Percentiles rank a stretch among this genome's conserved stretches.
Conservation (phyloP, 805 yeast species). For the Maudiozyma bulderi region DNA sequence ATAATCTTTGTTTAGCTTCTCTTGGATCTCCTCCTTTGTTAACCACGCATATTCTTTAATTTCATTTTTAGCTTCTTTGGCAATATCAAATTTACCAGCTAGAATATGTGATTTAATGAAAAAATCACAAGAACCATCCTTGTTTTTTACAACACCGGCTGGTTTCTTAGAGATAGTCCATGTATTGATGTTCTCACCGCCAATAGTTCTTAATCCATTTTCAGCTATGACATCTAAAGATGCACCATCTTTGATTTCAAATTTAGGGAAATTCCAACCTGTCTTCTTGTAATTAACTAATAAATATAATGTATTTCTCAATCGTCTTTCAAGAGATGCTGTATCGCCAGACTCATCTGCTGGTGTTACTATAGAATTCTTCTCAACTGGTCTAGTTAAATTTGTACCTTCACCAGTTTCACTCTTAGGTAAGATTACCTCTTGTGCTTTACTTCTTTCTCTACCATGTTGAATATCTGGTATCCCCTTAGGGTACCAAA, state of each 20-base stretch:
- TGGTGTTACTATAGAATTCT: conserved; percentile 62
- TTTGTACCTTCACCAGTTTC: conserved; percentile 39
- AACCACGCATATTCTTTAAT: conserved; percentile 66
- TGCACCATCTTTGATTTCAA: conserved; percentile 34
- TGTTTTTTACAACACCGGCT: conserved; percentile 51
- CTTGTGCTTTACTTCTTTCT: conserved; percentile 79
- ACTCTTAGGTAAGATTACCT: conserved; percentile 63
- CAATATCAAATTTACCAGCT: conserved; percentile 62
- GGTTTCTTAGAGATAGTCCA: conserved; percentile 92
- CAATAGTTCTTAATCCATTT: conserved; percentile 56
- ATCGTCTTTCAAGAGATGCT: conserved; percentile 64
- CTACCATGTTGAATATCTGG: conserved; percentile 85
- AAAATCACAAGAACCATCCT: conserved; percentile 39
- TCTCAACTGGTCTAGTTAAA: conserved; percentile 57
- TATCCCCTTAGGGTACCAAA: conserved; percentile 70
- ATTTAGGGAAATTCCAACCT: conserved; percentile 77
- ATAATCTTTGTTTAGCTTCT: conserved; percentile 44
- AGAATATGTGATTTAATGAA: conserved; percentile 79
- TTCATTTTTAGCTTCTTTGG: conserved; percentile 29
- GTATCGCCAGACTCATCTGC: conserved; percentile 62
- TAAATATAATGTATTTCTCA: conserved; percentile 73
- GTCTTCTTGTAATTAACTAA: conserved; percentile 40
- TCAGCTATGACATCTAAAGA: conserved; percentile 70
- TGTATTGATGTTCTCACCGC: conserved; percentile 69
- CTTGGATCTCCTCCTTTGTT: conserved; percentile 64